Evolutionary conservation across 805 yeast species (phyloP).

Genomic region (Candida ficus): DNA sequence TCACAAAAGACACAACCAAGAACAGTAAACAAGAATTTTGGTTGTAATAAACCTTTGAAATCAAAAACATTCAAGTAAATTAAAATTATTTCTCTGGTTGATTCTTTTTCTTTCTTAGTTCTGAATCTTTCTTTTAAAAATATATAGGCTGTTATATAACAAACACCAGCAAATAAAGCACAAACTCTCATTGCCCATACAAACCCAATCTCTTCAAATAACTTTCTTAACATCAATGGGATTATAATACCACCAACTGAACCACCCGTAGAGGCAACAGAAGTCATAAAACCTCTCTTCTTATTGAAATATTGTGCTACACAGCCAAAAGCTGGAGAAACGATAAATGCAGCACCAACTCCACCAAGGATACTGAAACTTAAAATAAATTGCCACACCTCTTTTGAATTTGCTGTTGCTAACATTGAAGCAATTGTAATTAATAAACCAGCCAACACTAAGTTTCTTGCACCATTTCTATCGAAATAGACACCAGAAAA

Average conservation of each 20-base stretch:
- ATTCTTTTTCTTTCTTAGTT: slow-evolving; percentile 23
- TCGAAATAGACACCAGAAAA: slow-evolving; percentile 56
- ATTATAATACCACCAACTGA: slow-evolving; percentile 50
- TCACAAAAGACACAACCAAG: slow-evolving; percentile 43
- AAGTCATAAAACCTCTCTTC: slow-evolving; percentile 50
- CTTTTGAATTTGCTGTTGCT: slow-evolving; percentile 43
- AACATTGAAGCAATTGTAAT: slow-evolving; percentile 44
- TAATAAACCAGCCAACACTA: slow-evolving; percentile 37
- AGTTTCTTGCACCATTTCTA: slow-evolving; percentile 40
- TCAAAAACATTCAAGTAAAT: slow-evolving; percentile 28
- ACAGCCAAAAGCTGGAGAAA: slow-evolving; percentile 54
- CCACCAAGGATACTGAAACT: slow-evolving; percentile 53
- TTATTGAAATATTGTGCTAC: slow-evolving; percentile 59
- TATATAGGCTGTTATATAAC: slow-evolving; percentile 29
- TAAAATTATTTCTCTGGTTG: slow-evolving; percentile 23
- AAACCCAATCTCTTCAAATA: slow-evolving; percentile 43
- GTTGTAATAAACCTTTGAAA: slow-evolving; percentile 36
- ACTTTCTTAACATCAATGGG: slow-evolving; percentile 45
- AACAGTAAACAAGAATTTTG: slow-evolving; percentile 36
- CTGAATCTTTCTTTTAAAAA: slow-evolving; percentile 40
- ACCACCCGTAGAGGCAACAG: slow-evolving; percentile 46
- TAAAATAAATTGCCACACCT: slow-evolving; percentile 55
- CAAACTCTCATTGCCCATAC: slow-evolving; percentile 52
- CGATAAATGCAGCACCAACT: slow-evolving; percentile 49
- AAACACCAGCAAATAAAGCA: slow-evolving; percentile 38